These are phyloP conservation scores for Lolium multiflorum DNA, from an alignment of 176 grass and related monocot genomes.

Conservation along the genomic window DNA sequence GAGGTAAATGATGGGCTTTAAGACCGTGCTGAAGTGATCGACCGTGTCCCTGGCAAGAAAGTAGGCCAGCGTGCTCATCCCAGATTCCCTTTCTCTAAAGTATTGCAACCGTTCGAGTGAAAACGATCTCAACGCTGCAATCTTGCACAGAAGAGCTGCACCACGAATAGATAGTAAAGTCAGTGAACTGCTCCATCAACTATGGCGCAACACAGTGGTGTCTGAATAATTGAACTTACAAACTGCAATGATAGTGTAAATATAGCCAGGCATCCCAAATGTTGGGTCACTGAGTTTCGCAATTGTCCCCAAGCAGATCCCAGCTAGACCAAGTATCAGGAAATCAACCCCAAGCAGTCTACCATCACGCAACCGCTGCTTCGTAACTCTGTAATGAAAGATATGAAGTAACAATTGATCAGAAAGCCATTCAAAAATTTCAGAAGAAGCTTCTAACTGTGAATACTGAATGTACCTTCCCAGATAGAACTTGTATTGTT, in stretches of 20 bases:
- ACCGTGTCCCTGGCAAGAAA: conserved; percentile 16
- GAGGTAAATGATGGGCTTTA: conserved; percentile 86
- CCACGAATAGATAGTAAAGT: background rate
- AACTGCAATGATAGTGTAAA: conserved; percentile 90
- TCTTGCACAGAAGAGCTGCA: conserved; percentile 90
- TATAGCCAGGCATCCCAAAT: conserved; percentile 87
- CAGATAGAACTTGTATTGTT: conserved; percentile 67
- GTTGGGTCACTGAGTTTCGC: conserved; percentile 67
- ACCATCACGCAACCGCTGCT: conserved; percentile 85
- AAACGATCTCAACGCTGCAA: conserved; percentile 75
- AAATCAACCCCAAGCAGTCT: conserved; percentile 84
- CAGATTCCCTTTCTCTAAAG: too few species aligned
- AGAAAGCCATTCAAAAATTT: background rate
- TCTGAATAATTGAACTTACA: conserved; percentile 66
- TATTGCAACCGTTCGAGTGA: conserved; percentile 44
- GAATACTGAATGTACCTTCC: conserved; percentile 51
- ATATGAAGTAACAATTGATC: conserved; percentile 35
- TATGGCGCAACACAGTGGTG: background rate
- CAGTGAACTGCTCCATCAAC: conserved; percentile 5
- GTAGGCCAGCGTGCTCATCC: too few species aligned
- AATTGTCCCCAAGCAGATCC: conserved; percentile 87
- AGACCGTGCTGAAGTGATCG: conserved; percentile 77
- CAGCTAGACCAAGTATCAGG: conserved; percentile 90
- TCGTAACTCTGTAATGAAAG: conserved; percentile 66
- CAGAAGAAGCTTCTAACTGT: background rate